These are phyloP conservation scores for Rhodotorula taiwanensis DNA, from an alignment of 768 basidiomycete species.

Conservation along the genomic window DNA sequence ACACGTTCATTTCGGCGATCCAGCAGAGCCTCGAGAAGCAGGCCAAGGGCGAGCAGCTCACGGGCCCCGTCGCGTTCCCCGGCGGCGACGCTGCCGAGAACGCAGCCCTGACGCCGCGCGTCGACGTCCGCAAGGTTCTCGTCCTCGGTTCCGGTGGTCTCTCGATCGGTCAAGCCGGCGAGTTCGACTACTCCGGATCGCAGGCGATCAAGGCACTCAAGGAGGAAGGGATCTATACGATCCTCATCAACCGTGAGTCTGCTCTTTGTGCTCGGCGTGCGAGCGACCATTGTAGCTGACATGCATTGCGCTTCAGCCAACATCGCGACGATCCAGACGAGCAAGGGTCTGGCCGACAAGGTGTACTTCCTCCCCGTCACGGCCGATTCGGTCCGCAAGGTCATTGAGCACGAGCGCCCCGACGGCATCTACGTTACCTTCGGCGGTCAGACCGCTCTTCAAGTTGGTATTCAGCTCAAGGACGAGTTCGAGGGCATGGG, in stretches of 20 bases:
- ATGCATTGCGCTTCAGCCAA: conserved; percentile 51
- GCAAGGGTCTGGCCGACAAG: conserved; percentile 78
- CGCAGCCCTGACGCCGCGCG: conserved; percentile 57
- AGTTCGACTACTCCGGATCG: conserved; percentile 99
- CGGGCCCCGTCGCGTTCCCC: conserved; percentile 48
- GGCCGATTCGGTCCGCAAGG: conserved; percentile 92
- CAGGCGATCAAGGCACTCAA: conserved; percentile 99
- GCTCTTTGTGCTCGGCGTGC: neutral
- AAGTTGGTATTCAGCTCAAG: conserved; percentile 94
- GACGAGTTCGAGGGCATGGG: conserved; percentile 88
- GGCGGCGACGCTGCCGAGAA: conserved; percentile 67
- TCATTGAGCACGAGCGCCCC: conserved; percentile 97
- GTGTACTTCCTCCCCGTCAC: conserved; percentile 99
- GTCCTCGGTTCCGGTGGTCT: conserved; percentile 95
- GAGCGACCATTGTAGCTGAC: neutral
- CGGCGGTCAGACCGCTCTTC: conserved; percentile 93
- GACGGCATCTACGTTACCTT: conserved; percentile 99
- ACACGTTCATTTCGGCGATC: conserved; percentile 88
- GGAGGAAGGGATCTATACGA: conserved; percentile 97
- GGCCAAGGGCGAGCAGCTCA: conserved; percentile 46
- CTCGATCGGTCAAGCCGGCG: conserved; percentile 97
- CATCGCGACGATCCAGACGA: conserved; percentile 70
- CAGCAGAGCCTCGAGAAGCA: conserved; percentile 52
- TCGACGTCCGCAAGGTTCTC: conserved; percentile 81
- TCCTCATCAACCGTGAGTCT: conserved; percentile 70